Percentiles rank a stretch among this genome's conserved stretches.
Evolutionary conservation across 768 basidiomycete species (phyloP).

Genomic region (Tulasnella sp.): DNA sequence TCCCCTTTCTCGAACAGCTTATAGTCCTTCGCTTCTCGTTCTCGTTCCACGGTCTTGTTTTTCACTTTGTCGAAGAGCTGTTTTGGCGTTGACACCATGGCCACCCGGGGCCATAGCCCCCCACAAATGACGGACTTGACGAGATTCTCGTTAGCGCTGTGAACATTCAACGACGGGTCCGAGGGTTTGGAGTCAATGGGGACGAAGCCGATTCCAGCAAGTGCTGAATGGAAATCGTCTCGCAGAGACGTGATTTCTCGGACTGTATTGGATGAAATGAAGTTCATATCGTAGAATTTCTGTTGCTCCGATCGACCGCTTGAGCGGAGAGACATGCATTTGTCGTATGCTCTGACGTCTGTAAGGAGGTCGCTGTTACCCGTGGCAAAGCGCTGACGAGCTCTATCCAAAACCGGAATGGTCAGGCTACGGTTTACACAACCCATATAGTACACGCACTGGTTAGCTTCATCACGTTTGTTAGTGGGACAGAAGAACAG

Average conservation of each 20-base stretch:
- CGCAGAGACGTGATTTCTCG: conserved; percentile 80
- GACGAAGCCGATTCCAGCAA: conserved; percentile 72
- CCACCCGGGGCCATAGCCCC: conserved; percentile 84
- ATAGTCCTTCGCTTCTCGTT: conserved; percentile 82
- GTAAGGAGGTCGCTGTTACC: conserved; percentile 85
- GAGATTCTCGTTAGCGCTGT: conserved; percentile 69
- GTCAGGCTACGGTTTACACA: background rate
- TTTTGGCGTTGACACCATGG: conserved; percentile 71
- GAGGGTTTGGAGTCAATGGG: conserved; percentile 52
- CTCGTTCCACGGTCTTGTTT: conserved; percentile 80
- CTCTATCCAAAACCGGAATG: conserved; percentile 50
- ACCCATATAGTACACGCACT: conserved; percentile 50
- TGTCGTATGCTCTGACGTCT: conserved; percentile 73
- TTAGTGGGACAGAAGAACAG: conserved; percentile 82
- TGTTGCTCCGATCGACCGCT: conserved; percentile 58
- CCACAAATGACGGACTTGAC: conserved; percentile 84
- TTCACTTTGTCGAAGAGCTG: conserved; percentile 83
- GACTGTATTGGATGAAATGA: conserved; percentile 72
- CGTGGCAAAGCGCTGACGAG: conserved; percentile 67
- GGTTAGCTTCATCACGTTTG: conserved; percentile 75
- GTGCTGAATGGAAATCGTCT: conserved; percentile 71
- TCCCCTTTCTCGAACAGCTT: conserved; percentile 72
- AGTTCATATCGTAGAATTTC: conserved; percentile 78
- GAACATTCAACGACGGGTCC: conserved; percentile 60
- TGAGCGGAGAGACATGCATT: conserved; percentile 56